These are phyloP conservation scores for Leccinellum luteum DNA, from an alignment of 768 basidiomycete genomes.

Conservation along the genomic window DNA sequence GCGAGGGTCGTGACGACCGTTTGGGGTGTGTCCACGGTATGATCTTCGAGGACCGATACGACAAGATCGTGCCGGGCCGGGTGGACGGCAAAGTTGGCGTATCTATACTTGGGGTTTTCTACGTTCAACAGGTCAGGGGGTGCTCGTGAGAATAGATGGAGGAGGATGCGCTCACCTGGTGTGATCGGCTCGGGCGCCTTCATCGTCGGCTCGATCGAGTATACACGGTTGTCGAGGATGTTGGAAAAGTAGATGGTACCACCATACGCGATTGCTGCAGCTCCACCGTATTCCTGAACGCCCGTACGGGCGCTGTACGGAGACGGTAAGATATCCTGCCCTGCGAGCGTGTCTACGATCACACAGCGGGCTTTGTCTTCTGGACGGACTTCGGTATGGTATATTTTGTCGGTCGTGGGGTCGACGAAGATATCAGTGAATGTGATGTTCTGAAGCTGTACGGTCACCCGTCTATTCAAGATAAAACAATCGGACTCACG, in stretches of 20 bases:
- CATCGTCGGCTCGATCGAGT: slow-evolving; percentile 32
- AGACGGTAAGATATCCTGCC: slow-evolving; percentile 49
- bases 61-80: slow-evolving; percentile 52
- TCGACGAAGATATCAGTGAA: slow-evolving; percentile 54
- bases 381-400: slow-evolving; percentile 60
- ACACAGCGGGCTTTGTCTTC: slow-evolving; percentile 53
- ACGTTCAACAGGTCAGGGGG: neutral
- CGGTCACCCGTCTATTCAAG: neutral
- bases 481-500: slow-evolving; percentile 29
- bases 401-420: slow-evolving; percentile 41
- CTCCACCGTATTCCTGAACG: slow-evolving; percentile 76
- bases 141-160: neutral
- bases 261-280: slow-evolving; percentile 49
- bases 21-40: slow-evolving; percentile 43
- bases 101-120: slow-evolving; percentile 43
- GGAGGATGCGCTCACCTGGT: slow-evolving; percentile 46
- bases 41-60: slow-evolving; percentile 68
- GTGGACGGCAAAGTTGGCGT: slow-evolving; percentile 60
- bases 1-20: slow-evolving; percentile 51
- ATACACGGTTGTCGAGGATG: slow-evolving; percentile 51
- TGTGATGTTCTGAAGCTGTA: slow-evolving; percentile 24
- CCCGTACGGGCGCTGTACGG: slow-evolving; percentile 55
- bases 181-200: slow-evolving; percentile 47
- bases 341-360: slow-evolving; percentile 48
- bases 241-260: slow-evolving; percentile 60